Conservation (phyloP, 148 eudicot species). For the Vaccinium darrowii region DNA sequence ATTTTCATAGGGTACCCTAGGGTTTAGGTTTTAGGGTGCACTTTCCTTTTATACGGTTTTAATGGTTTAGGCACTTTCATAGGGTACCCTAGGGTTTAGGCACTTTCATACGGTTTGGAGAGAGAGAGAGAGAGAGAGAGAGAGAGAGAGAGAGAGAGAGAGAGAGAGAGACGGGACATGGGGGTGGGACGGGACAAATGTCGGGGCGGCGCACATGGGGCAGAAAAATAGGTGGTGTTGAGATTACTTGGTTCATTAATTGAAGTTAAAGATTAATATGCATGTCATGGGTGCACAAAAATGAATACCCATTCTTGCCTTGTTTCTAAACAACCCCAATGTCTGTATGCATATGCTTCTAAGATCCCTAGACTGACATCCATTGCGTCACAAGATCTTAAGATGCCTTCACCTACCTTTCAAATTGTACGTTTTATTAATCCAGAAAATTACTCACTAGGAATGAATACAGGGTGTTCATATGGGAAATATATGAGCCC, state of each 20-base stretch:
- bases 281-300: not conserved
- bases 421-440: not conserved
- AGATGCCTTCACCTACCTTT: not conserved
- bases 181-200: no score
- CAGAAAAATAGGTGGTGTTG: not conserved
- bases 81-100: no score
- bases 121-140: no score
- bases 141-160: no score
- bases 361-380: not conserved
- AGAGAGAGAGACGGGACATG: no score
- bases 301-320: not conserved
- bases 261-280: not conserved
- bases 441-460: not conserved
- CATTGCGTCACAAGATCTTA: slow-evolving; percentile 2
- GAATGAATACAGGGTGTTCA: not conserved
- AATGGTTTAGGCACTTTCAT: no score
- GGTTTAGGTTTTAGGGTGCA: no score
- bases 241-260: not conserved
- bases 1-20: no score
- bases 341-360: not conserved
- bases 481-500: not conserved
- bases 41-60: no score
- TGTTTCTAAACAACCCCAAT: not conserved
- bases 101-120: no score
- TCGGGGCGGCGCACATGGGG: no score